A percentile compares a stretch with the other conserved stretches of the same genome.
phyloP scores from a whole-genome alignment of 305 asterid species.

The Fraxinus ornus region DNA sequence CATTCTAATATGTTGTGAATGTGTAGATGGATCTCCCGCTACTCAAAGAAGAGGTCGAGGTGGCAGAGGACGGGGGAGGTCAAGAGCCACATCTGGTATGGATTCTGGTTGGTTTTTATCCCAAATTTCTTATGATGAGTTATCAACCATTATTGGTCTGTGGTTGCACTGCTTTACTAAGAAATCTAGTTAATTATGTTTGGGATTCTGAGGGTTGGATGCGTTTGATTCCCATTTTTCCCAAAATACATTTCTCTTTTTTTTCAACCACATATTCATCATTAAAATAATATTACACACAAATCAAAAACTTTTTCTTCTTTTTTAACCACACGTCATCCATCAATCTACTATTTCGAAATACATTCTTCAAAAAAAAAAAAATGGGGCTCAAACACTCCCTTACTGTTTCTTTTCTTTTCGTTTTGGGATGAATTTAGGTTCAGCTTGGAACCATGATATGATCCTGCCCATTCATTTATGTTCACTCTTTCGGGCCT shows the following conservation, averaged over 20 bases:
- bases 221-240: background rate
- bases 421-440: background rate
- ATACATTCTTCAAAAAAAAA: too few relatives aligned
- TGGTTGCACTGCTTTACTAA: background rate
- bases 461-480: background rate
- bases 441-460: background rate
- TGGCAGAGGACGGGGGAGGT: constrained; percentile 84
- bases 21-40: constrained; percentile 67
- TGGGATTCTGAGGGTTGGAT: background rate
- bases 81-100: constrained; percentile 58
- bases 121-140: background rate
- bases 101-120: background rate
- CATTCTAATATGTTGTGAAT: constrained; percentile 9
- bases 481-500: background rate
- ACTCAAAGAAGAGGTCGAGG: constrained; percentile 71
- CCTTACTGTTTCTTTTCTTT: background rate
- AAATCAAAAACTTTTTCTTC: too few relatives aligned
- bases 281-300: background rate
- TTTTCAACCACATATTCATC: background rate
- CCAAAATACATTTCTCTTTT: too few relatives aligned
- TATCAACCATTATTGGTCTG: background rate
- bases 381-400: background rate
- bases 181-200: background rate
- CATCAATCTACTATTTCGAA: too few relatives aligned
- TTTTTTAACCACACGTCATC: too few relatives aligned